These are phyloP conservation scores for Fragosphaeria purpurea DNA, from an alignment of 2,329 filamentous ascomycete genomes.

Conservation along the genomic window DNA sequence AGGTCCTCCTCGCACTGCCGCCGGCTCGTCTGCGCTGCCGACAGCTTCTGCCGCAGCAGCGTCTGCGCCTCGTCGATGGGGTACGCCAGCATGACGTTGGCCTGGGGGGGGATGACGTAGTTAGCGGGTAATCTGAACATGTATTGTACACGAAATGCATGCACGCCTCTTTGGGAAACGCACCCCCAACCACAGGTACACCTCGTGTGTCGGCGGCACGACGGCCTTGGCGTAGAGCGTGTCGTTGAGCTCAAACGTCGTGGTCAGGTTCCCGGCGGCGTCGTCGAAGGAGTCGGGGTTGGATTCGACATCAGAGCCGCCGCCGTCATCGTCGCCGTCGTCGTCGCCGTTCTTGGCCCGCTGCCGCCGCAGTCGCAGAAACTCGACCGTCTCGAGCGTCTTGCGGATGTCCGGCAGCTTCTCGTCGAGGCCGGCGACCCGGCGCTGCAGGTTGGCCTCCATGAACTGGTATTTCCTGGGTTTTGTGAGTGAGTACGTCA, in stretches of 20 bases:
- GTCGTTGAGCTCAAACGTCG: slow-evolving; percentile 93
- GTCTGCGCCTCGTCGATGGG: slow-evolving; percentile 77
- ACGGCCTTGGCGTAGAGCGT: slow-evolving; percentile 85
- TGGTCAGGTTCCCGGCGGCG: slow-evolving; percentile 64
- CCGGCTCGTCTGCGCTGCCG: slow-evolving; percentile 68
- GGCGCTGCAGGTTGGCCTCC: slow-evolving; percentile 84
- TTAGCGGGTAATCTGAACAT: too few relatives aligned
- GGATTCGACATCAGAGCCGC: neutral
- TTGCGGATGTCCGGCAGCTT: slow-evolving; percentile 98
- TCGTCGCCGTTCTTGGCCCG: neutral
- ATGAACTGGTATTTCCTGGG: slow-evolving; percentile 97
- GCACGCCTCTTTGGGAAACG: slow-evolving; percentile 17
- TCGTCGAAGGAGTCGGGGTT: slow-evolving; percentile 19
- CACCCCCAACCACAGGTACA: slow-evolving; percentile 94
- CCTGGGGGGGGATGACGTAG: slow-evolving; percentile 33
- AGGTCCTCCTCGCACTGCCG: slow-evolving; percentile 91
- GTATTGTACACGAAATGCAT: neutral
- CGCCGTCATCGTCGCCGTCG: slow-evolving; percentile 1
- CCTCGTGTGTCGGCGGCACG: slow-evolving; percentile 75
- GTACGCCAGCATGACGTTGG: slow-evolving; percentile 96
- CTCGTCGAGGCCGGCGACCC: slow-evolving; percentile 72
- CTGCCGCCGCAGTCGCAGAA: slow-evolving; percentile 46
- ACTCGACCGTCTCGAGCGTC: slow-evolving; percentile 83
- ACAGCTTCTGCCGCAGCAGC: slow-evolving; percentile 67
- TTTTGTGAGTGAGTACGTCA: neutral